Evolutionary conservation across 2,329 filamentous ascomycete genomes (phyloP), one percentile per base, ranked within the genome.

Genomic region (Hortaea werneckii): DNA sequence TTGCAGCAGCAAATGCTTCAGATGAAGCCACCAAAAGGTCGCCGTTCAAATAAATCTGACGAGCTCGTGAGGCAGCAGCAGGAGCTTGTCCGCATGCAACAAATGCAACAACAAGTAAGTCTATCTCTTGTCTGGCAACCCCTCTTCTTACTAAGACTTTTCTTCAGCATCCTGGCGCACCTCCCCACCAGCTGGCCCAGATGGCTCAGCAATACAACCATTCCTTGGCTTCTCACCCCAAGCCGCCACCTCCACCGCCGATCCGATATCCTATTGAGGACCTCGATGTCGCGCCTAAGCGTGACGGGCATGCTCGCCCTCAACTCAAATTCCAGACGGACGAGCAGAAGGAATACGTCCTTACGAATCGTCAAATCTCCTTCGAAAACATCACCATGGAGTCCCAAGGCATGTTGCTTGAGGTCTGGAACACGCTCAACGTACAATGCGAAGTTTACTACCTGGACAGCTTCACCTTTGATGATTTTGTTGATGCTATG

Each of bases 251-350:
- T 5, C 83, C 85, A 2, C 85, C 85, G 1, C 79, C 82, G 1
- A 83, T 92, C 50, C 95, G 94, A 62, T 96, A 95, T 63, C 92
- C 92, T 0, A 94, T 95, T 50, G 92, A 98, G 59, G 92, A 98
- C 66, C 69, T 96, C 41, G 85, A 94, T 54, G 74, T 96, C 26
- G 76, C 82, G 20, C 82, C 83, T 1, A 78, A 79, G 46, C 69
- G 70, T 27, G 76, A 82, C 43, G 79, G 75, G 8, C 65, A 75
- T 37, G 75, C 80, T 46, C 80, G 92, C 10, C 92, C 92, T 2
- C 68, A 77, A 1, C 68, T 96, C 40, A 86, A 85, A 47, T 95
- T 85, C 60, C 72, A 94, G 55, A 86, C 83, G 50, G 75, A 65
- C 1, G 63, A 68, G 43, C 62, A 63, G 30, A 61, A 67, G 10